Evolutionary conservation across 202 grass and related monocot genomes (phyloP).

Genomic region (Thinopyrum obtusiflorum): DNA sequence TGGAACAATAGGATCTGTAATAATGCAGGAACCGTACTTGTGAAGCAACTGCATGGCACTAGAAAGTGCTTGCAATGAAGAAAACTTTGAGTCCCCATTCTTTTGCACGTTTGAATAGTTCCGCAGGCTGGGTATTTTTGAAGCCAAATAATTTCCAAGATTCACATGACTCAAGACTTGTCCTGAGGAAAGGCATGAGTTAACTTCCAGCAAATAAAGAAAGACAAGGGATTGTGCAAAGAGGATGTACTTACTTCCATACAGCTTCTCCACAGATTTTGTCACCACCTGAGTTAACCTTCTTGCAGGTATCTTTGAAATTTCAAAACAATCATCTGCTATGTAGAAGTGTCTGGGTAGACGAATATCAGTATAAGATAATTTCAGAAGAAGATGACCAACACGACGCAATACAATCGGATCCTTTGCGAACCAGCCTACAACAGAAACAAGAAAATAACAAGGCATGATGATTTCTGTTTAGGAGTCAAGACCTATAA

Average conservation of each 20-base stretch:
- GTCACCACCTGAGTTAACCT: slow-evolving; percentile 80
- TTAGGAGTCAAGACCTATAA: slow-evolving; percentile 10
- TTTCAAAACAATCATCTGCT: slow-evolving; percentile 90
- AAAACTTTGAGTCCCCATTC: slow-evolving; percentile 48
- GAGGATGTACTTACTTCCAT: slow-evolving; percentile 86
- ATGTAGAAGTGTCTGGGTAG: slow-evolving; percentile 77
- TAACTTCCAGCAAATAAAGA: slow-evolving; percentile 10
- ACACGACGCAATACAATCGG: slow-evolving; percentile 80
- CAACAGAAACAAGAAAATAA: slow-evolving; percentile 26
- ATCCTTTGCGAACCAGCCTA: slow-evolving; percentile 89
- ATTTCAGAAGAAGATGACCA: slow-evolving; percentile 68
- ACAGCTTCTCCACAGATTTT: slow-evolving; percentile 88
- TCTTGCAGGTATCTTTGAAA: slow-evolving; percentile 78
- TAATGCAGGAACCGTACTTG: slow-evolving; percentile 53
- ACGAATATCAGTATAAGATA: slow-evolving; percentile 67
- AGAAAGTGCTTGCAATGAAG: slow-evolving; percentile 66
- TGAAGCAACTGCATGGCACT: slow-evolving; percentile 74
- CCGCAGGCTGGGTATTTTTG: slow-evolving; percentile 64
- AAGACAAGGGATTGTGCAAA: slow-evolving; percentile 6
- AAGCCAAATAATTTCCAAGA: slow-evolving; percentile 81
- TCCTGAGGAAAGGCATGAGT: slow-evolving; percentile 41
- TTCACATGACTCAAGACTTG: slow-evolving; percentile 69
- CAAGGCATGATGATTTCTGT: neutral
- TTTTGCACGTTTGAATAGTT: slow-evolving; percentile 69
- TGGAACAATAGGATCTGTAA: slow-evolving; percentile 5